A percentile compares a stretch with the other conserved stretches of the same genome.
Evolutionary conservation across 2,329 filamentous ascomycete genomes (phyloP).

Genomic region (Diaporthe sp.): DNA sequence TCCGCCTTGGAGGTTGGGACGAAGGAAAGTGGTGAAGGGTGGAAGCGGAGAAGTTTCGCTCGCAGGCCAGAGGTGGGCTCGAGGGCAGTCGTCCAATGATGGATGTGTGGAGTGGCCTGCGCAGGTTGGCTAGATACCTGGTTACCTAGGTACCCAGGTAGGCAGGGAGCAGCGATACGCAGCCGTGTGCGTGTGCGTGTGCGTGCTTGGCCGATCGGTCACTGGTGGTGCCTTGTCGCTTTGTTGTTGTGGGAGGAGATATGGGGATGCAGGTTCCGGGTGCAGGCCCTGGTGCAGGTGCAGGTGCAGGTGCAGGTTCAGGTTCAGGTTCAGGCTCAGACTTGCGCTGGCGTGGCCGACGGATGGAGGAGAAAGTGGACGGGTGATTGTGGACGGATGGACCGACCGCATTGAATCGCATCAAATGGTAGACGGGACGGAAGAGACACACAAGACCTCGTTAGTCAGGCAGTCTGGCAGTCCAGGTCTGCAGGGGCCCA

Average conservation of each 20-base stretch:
- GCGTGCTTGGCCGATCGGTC: neutral
- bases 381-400: slow-evolving; percentile 1
- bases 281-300: neutral
- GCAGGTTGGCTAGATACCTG: slow-evolving; percentile 1
- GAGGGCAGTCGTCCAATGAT: neutral
- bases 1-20: slow-evolving; percentile 21
- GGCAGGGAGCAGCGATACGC: slow-evolving; percentile 7
- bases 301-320: neutral
- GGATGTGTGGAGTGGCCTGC: slow-evolving; percentile 16
- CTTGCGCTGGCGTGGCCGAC: neutral
- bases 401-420: slow-evolving; percentile 7
- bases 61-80: slow-evolving; percentile 9
- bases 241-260: slow-evolving; percentile 1
- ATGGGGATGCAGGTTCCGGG: neutral
- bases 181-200: slow-evolving; percentile 6
- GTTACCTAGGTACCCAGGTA: slow-evolving; percentile 11
- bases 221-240: neutral
- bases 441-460: slow-evolving; percentile 8
- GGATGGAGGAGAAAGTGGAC: slow-evolving; percentile 5
- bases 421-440: slow-evolving; percentile 18
- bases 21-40: slow-evolving; percentile 23
- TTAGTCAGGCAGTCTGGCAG: slow-evolving; percentile 9
- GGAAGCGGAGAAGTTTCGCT: slow-evolving; percentile 26
- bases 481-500: neutral
- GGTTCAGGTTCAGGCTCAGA: neutral